Evolutionary conservation across 2,329 filamentous ascomycete species (phyloP).

Genomic region (Fusarium sp.): DNA sequence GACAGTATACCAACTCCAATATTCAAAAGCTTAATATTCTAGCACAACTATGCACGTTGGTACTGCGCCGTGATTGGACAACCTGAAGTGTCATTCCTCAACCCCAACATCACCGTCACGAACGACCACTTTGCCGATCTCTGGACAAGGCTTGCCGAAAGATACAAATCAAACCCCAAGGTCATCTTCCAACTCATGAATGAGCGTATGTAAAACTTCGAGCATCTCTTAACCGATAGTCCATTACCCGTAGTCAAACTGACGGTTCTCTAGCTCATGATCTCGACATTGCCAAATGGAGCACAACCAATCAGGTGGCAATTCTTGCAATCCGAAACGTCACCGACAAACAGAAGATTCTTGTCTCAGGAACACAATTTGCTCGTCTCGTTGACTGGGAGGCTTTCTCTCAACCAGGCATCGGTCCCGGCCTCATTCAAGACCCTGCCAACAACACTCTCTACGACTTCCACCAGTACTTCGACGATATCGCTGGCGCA

Average conservation of each 20-base stretch:
- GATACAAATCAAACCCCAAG: not conserved
- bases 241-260: not conserved
- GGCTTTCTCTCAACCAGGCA: not conserved
- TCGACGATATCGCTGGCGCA: not conserved
- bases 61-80: not conserved
- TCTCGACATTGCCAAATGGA: not conserved
- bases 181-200: not conserved
- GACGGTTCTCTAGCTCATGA: not conserved
- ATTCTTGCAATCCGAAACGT: not conserved
- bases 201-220: not conserved
- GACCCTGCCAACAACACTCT: not conserved
- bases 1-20: too few species aligned
- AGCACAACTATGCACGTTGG: slow-evolving; percentile 4
- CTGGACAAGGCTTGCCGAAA: not conserved
- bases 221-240: accelerated
- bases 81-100: not conserved
- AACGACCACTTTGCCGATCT: not conserved
- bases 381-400: not conserved
- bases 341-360: not conserved
- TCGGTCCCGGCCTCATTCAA: not conserved
- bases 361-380: not conserved
- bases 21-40: too few species aligned
- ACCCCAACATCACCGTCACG: not conserved
- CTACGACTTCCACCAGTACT: slow-evolving; percentile 6
- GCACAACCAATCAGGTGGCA: not conserved